phyloP scores from a whole-genome alignment of 345 rosid genomes.

The Pugionium dolabratum region DNA sequence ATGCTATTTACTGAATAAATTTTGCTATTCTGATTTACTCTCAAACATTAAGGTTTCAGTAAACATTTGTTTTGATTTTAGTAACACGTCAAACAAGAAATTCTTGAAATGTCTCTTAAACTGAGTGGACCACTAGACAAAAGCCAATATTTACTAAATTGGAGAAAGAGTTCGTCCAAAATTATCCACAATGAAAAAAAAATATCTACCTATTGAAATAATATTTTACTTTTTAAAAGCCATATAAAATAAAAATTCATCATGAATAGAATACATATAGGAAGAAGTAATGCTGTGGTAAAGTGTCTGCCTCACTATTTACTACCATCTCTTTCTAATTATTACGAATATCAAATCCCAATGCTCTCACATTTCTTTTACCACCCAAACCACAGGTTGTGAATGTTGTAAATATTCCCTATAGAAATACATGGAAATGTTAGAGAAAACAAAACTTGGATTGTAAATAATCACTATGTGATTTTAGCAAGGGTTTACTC shows the following conservation, averaged over 20 bases:
- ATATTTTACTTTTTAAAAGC: no score
- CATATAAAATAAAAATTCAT: neutral
- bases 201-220: no score
- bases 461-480: neutral
- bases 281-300: slow-evolving; percentile 14
- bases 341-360: slow-evolving; percentile 37
- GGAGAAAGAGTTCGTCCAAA: no score
- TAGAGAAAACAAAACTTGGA: neutral
- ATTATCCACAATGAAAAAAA: no score
- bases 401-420: neutral
- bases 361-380: slow-evolving; percentile 35
- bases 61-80: no score
- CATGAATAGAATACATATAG: slow-evolving; percentile 24
- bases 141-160: slow-evolving; percentile 23
- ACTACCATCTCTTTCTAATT: slow-evolving; percentile 35
- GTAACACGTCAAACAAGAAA: neutral
- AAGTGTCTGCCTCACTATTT: slow-evolving; percentile 36
- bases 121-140: slow-evolving; percentile 17
- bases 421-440: neutral
- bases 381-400: slow-evolving; percentile 26
- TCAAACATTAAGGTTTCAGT: no score
- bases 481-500: no score
- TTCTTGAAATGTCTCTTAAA: slow-evolving; percentile 17
- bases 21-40: no score
- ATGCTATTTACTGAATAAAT: no score